Evolutionary conservation across 768 basidiomycete genomes (phyloP).

Genomic region (Lactarius trivialis): DNA sequence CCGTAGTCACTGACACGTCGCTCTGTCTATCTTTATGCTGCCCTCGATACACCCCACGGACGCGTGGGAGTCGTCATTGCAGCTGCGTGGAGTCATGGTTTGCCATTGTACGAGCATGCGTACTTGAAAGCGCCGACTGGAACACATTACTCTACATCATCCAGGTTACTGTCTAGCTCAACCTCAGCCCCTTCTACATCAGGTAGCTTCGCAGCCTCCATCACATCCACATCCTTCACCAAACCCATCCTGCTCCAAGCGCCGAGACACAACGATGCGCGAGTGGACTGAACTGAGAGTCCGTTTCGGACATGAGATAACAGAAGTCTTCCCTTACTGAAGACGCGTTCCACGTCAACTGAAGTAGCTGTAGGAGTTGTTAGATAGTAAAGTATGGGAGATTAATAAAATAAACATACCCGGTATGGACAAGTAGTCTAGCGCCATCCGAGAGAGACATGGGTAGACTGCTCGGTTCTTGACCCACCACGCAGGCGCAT

Average conservation of each 20-base stretch:
- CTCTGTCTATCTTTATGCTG: no score
- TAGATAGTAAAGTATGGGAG: no score
- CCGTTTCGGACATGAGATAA: constrained; percentile 12
- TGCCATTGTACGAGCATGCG: no score
- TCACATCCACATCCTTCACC: constrained; percentile 25
- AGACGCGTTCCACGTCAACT: constrained; percentile 11
- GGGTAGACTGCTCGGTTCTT: background rate
- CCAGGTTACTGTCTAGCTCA: no score
- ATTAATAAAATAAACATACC: constrained; percentile 19
- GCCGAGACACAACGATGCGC: constrained; percentile 31
- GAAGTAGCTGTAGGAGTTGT: constrained; percentile 14
- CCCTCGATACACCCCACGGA: no score
- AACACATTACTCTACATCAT: no score
- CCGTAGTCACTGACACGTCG: no score
- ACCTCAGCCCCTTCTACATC: no score
- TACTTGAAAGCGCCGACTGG: no score
- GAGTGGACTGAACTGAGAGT: constrained; percentile 19
- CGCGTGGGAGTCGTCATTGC: no score
- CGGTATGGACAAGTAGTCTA: constrained; percentile 25
- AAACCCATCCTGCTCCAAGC: constrained; percentile 29
- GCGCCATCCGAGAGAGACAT: background rate
- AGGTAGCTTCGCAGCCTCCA: background rate
- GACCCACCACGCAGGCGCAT: background rate
- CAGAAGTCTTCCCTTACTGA: constrained; percentile 19
- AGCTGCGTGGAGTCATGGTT: no score